Base-by-base conservation (phyloP, 129 eudicot genomes). In the Flaveria sonorensis region DNA sequence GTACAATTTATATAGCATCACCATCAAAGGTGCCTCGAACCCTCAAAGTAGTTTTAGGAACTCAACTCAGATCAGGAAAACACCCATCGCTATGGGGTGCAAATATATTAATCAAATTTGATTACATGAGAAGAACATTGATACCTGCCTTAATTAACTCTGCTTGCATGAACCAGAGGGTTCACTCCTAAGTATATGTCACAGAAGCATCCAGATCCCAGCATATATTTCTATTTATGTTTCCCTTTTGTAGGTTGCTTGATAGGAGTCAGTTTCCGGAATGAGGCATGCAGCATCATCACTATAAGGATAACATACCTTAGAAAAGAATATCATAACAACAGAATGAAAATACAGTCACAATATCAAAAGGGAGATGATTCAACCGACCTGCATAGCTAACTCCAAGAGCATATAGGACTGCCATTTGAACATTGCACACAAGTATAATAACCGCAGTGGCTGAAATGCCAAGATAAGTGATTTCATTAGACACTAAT, bases 221-320 rank as follows among this genome's bases (percentile, higher is more conserved):
- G 24, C 14, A 52, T 23, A n/a, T 15, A 72, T 20, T 62, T 68
- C 70, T 86, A 81, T 70, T 72, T 81, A 77, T 72, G 71, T 86
- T 88, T 88, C 78, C 85, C 89, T 63, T 71, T 75, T n/a, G 81
- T 32, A 55, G 90, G 74, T 77, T 84, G 95, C 71, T 85, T 93
- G 66, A 85, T 85, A 23, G 97, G 92, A 56, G 92, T 89, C 82
- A 93, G 85, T 85, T 89, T 93, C 83, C 97, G 91, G 74, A 89
- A 89, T 24, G 98, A 89, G 26, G 98, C 97, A 73, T 93, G 98
- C 75, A 93, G 67, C 75, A 93, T 83, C 91, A 87, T 81, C 50
- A 80, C 98, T 93, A 84, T 70, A 77, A 61, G 51, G 6, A 68
- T 36, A 30, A 30, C 36, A 6, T 65, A 32, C 43, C 8, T n/a